phyloP scores from a whole-genome alignment of 306 rosid species.

The Dicorynia guianensis region DNA sequence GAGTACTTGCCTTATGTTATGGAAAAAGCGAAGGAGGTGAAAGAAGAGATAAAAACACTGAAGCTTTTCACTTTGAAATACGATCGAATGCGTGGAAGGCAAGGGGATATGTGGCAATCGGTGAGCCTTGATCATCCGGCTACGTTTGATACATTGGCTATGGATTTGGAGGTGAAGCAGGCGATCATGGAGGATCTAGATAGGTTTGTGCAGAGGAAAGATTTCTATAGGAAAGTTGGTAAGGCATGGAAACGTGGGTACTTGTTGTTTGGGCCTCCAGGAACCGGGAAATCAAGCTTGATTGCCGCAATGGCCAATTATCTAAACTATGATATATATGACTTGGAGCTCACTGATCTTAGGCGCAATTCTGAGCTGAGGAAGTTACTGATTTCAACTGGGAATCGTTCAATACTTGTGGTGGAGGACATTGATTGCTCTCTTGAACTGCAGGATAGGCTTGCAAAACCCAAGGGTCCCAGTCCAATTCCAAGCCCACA shows the following conservation, averaged over 20 bases:
- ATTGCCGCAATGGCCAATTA: conserved; percentile 35
- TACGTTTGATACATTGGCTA: conserved; percentile 24
- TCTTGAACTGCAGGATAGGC: conserved; percentile 5
- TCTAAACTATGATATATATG: conserved; percentile 30
- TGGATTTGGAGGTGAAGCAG: conserved; percentile 31
- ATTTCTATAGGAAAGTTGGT: conserved; percentile 27
- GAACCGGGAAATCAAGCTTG: conserved; percentile 35
- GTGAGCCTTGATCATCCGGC: conserved; percentile 29
- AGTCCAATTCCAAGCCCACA: background rate
- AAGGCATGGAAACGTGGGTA: conserved; percentile 41
- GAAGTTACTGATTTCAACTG: conserved; percentile 11
- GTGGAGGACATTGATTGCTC: conserved; percentile 26
- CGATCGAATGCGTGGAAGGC: background rate
- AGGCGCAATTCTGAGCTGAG: conserved; percentile 33
- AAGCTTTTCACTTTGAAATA: conserved; percentile 26
- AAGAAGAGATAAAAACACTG: conserved; percentile 25
- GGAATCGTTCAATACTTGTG: conserved; percentile 22
- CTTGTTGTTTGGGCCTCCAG: conserved; percentile 34
- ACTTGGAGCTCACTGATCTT: conserved; percentile 32
- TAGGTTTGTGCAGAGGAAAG: conserved; percentile 21
- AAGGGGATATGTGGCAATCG: conserved; percentile 24
- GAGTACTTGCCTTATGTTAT: conserved; percentile 35
- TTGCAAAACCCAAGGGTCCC: background rate
- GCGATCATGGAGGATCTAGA: conserved; percentile 16
- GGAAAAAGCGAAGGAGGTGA: conserved; percentile 12